Base-by-base conservation (phyloP, 495 filamentous ascomycete genomes). In the Aspergillus funiculosus region DNA sequence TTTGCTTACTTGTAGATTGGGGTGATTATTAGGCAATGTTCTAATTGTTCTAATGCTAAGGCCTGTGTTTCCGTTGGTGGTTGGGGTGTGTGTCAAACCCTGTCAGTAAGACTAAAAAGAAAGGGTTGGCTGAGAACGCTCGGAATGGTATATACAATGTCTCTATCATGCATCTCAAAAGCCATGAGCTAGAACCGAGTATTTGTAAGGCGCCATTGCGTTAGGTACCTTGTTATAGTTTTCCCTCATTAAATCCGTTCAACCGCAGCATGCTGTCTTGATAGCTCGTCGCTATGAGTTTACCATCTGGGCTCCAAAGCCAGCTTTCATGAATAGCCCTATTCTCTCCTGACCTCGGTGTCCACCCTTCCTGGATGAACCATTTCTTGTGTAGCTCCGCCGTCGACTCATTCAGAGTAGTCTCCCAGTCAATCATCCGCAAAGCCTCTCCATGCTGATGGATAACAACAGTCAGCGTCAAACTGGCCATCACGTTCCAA, bases 331-430 rank as follows among this genome's bases (percentile, higher is more conserved):
- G 69, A 19, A 81, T 65, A 2, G 67, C 80, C 39, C 82, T 66
- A 9, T 80, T 82, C 7, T 71, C 68, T 11, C 64, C 76, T 4
- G 73, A 67, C 18, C 78, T 60, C 8, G 75, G 75, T 29, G 78
- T 79, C 62, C 72, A 76, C 4, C 71, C 72, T 61, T 88, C 84
- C 62, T 86, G 80, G 18, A 80, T 59, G 64, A 82, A 87, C 84
- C 84, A 87, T 35, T 73, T 75, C 30, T 72, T 73, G 4, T 52
- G 39, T 9, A 62, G 18, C 1, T 58, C 50, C 7, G 34, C 6
- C 2, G 34, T 51, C 55, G 6, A 59, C 61, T 11, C 37, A 25
- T 19, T 50, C 19, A 11, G 45, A n/a, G 7, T 34, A 34, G 15
- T 47, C 21, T 58, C 54, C 54, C 60, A 67, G 34, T 70, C 62